These are phyloP conservation scores for Fusarium sp. DNA, from an alignment of 2,329 filamentous ascomycete species.

Conservation along the genomic window DNA sequence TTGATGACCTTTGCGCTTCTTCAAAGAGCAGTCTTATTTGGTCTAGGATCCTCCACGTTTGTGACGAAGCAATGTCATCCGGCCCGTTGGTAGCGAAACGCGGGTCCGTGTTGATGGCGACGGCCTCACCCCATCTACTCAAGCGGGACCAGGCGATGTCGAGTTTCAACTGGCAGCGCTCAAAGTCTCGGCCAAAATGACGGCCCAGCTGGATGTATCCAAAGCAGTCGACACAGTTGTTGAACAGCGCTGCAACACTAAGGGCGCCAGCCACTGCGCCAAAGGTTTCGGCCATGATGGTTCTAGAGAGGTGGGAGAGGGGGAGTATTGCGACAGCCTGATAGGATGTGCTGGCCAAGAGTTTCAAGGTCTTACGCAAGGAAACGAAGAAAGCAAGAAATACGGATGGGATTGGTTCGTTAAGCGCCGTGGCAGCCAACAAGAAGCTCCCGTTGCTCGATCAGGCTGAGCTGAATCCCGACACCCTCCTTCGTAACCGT, in stretches of 20 bases:
- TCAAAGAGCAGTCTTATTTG: neutral
- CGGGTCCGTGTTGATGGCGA: constrained; percentile 43
- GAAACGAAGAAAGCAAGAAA: neutral
- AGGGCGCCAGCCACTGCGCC: constrained; percentile 43
- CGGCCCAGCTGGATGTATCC: constrained; percentile 51
- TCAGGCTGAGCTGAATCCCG: neutral
- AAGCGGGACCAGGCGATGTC: constrained; percentile 44
- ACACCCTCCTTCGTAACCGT: neutral
- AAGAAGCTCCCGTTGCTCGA: no score
- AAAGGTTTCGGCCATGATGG: constrained; percentile 27
- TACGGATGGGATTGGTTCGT: neutral
- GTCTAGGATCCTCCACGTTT: neutral
- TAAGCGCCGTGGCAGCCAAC: neutral
- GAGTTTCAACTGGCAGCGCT: constrained; percentile 47
- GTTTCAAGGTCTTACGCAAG: neutral
- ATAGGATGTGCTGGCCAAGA: neutral
- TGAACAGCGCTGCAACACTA: constrained; percentile 49
- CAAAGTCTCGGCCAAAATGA: constrained; percentile 47
- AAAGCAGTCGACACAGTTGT: constrained; percentile 51
- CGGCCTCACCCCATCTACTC: constrained; percentile 48
- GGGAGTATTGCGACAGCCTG: neutral
- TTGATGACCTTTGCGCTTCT: neutral
- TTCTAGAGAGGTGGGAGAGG: no score
- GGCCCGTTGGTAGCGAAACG: constrained; percentile 25
- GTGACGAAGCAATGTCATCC: neutral